Evolutionary conservation across 1,284 basidiomycete species (phyloP).

Genomic region (Puccinia hordei): DNA sequence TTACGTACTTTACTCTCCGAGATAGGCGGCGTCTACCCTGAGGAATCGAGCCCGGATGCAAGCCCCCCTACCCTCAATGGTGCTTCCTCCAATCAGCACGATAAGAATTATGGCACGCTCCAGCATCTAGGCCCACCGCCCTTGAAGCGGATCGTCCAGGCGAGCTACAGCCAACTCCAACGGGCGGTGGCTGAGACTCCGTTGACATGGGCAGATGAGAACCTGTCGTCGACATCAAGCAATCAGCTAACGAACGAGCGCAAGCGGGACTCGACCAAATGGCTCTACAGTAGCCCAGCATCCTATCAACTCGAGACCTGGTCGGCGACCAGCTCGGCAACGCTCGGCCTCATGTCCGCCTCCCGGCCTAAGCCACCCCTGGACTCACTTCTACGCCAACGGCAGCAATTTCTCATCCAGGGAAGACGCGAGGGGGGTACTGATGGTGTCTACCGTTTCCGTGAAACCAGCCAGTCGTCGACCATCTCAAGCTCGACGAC

Average conservation of each 20-base stretch:
- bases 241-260: background rate
- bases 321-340: constrained; percentile 12
- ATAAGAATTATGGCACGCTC: background rate
- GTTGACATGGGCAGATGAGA: constrained; percentile 47
- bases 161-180: constrained; percentile 44
- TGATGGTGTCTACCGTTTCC: background rate
- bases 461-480: constrained; percentile 12
- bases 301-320: constrained; percentile 20
- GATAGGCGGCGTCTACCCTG: background rate
- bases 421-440: background rate
- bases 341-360: background rate
- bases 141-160: background rate
- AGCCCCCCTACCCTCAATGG: background rate
- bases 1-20: constrained; percentile 23
- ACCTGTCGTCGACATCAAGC: background rate
- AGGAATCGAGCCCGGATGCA: constrained; percentile 7
- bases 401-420: constrained; percentile 6
- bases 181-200: constrained; percentile 40
- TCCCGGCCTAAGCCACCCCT: background rate
- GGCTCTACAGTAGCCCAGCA: background rate
- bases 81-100: background rate
- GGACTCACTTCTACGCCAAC: constrained; percentile 13
- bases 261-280: constrained; percentile 26
- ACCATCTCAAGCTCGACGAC: constrained; percentile 37
- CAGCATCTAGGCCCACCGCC: background rate